Percentiles rank a stretch among this genome's conserved stretches.
phyloP scores from a whole-genome alignment of 2,329 filamentous ascomycete species.

The Bipolaris cookei region DNA sequence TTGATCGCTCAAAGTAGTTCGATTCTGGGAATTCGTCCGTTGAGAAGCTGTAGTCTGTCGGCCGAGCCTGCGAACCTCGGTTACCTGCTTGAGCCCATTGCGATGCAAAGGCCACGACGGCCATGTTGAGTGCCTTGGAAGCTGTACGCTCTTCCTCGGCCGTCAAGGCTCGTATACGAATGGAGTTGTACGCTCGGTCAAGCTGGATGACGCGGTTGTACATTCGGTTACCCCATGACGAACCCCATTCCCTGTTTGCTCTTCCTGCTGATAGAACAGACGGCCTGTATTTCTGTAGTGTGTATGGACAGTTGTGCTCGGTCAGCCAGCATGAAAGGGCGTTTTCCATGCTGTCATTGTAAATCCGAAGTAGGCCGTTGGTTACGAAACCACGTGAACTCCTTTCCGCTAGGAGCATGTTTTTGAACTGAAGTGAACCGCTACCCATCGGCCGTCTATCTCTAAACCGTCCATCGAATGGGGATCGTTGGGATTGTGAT shows the following conservation, averaged over 20 bases:
- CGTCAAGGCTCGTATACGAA: conserved; percentile 48
- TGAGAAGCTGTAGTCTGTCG: conserved; percentile 26
- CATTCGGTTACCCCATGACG: conserved; percentile 50
- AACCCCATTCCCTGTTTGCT: conserved; percentile 50
- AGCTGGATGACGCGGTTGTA: conserved; percentile 57
- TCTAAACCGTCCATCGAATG: not conserved
- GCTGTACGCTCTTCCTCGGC: conserved; percentile 51
- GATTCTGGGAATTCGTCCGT: conserved; percentile 5
- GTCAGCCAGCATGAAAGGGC: conserved; percentile 62
- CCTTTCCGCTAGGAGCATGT: conserved; percentile 38
- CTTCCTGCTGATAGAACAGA: conserved; percentile 36
- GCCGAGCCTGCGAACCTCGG: conserved; percentile 19
- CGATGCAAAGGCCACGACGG: conserved; percentile 60
- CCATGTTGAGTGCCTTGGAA: conserved; percentile 55
- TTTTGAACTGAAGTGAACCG: conserved; percentile 31
- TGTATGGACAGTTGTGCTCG: conserved; percentile 60
- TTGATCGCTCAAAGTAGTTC: conserved; percentile 42
- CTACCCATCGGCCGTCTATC: not conserved
- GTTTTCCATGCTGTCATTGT: conserved; percentile 62
- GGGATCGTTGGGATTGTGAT: not conserved
- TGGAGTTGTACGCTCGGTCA: conserved; percentile 42
- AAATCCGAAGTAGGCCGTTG: conserved; percentile 55
- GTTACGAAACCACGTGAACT: conserved; percentile 41
- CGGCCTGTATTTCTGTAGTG: conserved; percentile 25
- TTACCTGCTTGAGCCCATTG: conserved; percentile 53